Base-by-base conservation (phyloP, 1,284 basidiomycete genomes). In the Paramarasmius palmivorus region DNA sequence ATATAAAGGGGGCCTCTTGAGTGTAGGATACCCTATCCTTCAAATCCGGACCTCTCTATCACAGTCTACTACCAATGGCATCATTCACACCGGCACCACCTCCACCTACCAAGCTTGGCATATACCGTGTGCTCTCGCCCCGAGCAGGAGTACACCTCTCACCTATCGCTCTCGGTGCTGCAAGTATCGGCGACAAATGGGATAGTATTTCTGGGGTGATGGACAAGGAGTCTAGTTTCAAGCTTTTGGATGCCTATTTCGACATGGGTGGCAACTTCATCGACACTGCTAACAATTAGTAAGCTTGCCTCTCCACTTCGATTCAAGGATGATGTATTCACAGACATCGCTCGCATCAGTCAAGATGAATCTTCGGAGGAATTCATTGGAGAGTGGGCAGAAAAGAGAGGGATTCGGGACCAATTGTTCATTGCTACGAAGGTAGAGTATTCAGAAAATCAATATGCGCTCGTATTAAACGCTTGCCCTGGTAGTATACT, bases 371-470 rank as follows among this genome's bases (percentile, higher is more conserved):
- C 72, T 25, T 78, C 74, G 3, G 83, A 85, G 57, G 62, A 65
- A 37, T 75, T 81, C 54, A 76, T 84, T 36, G 83, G 83, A 1
- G 80, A 81, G 61, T 85, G 83, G 83, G 75, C 73, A 32, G 75
- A 81, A 50, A 46, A 62, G 9, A 69, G 77, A 4, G 73, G 71
- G 0, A 81, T 76, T 36, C 73, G 83, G 7, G 79, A 86, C 57
- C 78, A 82, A 59, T 66, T 78, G 9, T 75, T 82, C 50, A 69
- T 84, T 44, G 79, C 80, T 1, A 83, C 79, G 10, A 84, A 84
- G 66, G 78, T 76, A 20, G 5, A 7, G 25, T 49, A 47, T 40
- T 15, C 23, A n/a, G 4, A 12, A 2, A 10, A 39, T 2, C 25
- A 15, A 19, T 26, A 29, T 17, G 34, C 41, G 17, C 14, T 48